Conservation (phyloP, 495 filamentous ascomycete species). For the Evansstolkia leycettana region DNA sequence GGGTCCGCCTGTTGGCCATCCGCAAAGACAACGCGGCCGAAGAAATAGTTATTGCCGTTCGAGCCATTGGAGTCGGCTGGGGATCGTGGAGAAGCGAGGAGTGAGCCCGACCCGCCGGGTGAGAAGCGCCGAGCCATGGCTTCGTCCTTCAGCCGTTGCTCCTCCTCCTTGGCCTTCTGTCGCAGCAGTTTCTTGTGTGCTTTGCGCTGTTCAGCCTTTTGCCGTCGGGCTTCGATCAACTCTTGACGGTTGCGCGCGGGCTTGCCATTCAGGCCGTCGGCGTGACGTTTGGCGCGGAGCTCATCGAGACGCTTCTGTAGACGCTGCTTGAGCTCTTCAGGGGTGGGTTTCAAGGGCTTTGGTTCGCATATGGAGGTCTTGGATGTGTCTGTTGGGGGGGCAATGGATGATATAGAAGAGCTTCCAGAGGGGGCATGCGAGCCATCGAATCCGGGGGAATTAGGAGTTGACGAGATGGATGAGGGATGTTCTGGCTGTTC, state of each 20-base stretch:
- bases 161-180: conserved; percentile 60
- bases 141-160: conserved; percentile 55
- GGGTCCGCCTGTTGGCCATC: conserved; percentile 70
- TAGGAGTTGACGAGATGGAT: conserved; percentile 40
- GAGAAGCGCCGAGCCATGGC: conserved; percentile 46
- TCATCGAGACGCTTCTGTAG: conserved; percentile 70
- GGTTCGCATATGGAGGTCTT: conserved; percentile 19
- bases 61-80: conserved; percentile 28
- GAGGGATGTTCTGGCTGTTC: conserved; percentile 29
- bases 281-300: conserved; percentile 69
- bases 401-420: conserved; percentile 60
- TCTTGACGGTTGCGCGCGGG: conserved; percentile 76
- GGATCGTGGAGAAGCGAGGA: conserved; percentile 41
- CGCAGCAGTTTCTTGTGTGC: conserved; percentile 76
- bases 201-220: conserved; percentile 75
- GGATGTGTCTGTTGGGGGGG: conserved; percentile 38
- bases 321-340: conserved; percentile 57
- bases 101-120: conserved; percentile 39
- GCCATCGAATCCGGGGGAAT: conserved; percentile 55
- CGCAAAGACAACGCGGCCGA: conserved; percentile 74
- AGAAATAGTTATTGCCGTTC: conserved; percentile 61
- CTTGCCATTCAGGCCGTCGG: conserved; percentile 65
- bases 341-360: conserved; percentile 41
- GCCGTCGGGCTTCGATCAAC: conserved; percentile 74
- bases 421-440: conserved; percentile 46